These are phyloP conservation scores for Metschnikowia arizonensis DNA, from an alignment of 805 yeast species.

Conservation along the genomic window DNA sequence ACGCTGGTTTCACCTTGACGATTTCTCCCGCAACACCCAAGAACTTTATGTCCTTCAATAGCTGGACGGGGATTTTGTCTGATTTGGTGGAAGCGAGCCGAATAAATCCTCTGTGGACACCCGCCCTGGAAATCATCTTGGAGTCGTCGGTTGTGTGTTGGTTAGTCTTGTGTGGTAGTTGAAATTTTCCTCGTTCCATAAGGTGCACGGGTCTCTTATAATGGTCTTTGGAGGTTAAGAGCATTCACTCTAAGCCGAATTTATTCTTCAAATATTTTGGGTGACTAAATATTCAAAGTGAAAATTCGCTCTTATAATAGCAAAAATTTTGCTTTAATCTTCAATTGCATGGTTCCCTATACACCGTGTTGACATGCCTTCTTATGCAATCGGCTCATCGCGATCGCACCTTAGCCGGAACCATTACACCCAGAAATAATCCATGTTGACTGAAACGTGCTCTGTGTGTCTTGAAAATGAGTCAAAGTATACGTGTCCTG, in stretches of 20 bases:
- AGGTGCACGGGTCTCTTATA: conserved; percentile 4
- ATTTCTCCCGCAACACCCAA: conserved; percentile 72
- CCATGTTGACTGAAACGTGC: conserved; percentile 23
- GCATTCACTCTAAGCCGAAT: neutral
- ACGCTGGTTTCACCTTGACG: conserved; percentile 68
- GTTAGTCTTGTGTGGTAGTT: neutral
- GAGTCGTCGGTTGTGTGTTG: neutral
- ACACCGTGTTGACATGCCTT: neutral
- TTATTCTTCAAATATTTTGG: neutral
- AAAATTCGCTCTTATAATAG: too few relatives aligned
- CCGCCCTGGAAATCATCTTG: conserved; percentile 11
- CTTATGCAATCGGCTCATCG: conserved; percentile 1
- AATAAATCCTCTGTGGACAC: conserved; percentile 11
- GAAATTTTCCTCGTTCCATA: conserved; percentile 1
- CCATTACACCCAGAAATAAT: neutral
- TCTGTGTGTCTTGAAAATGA: conserved; percentile 32
- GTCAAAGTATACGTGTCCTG: conserved; percentile 76
- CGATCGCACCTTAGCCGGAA: neutral
- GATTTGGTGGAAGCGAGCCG: conserved; percentile 18
- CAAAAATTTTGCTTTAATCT: too few relatives aligned
- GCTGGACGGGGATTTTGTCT: conserved; percentile 64
- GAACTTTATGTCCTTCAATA: conserved; percentile 61
- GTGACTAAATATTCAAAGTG: neutral
- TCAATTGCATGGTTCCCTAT: neutral
- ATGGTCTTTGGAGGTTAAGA: neutral